Conservation (phyloP, 1,139 yeast genomes). For the Geotrichum restrictum region DNA sequence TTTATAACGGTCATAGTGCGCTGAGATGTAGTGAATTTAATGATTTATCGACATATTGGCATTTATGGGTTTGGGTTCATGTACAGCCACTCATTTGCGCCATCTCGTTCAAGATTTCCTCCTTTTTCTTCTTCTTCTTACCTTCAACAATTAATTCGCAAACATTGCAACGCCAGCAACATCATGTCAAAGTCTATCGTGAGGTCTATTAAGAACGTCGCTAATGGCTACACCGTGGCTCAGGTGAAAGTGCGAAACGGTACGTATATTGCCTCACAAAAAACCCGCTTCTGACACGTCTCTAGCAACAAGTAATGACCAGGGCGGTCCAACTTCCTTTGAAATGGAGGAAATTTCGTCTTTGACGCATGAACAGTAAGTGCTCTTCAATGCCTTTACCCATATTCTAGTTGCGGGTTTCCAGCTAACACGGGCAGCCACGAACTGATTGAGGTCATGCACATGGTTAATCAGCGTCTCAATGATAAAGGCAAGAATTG, state of each 20-base stretch:
- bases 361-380: conserved; percentile 58
- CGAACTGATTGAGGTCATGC: conserved; percentile 89
- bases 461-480: conserved; percentile 86
- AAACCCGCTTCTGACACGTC: conserved; percentile 4
- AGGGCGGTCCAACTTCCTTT: conserved; percentile 74
- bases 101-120: neutral
- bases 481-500: conserved; percentile 97
- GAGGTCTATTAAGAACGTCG: conserved; percentile 86
- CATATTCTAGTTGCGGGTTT: neutral
- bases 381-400: conserved; percentile 3
- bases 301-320: conserved; percentile 86
- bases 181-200: conserved; percentile 71
- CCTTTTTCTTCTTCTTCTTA: neutral
- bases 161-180: too few relatives aligned
- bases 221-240: conserved; percentile 83
- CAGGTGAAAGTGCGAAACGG: conserved; percentile 81
- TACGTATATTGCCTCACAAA: conserved; percentile 25
- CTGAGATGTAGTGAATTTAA: too few relatives aligned
- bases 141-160: neutral
- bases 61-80: neutral
- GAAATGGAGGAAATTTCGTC: conserved; percentile 84
- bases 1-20: too few relatives aligned
- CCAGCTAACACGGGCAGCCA: conserved; percentile 40
- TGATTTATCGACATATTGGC: neutral
- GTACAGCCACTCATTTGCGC: conserved; percentile 1